phyloP scores from a whole-genome alignment of 192 early-diverging fungal genomes.

The Backusella tarrabulga region DNA sequence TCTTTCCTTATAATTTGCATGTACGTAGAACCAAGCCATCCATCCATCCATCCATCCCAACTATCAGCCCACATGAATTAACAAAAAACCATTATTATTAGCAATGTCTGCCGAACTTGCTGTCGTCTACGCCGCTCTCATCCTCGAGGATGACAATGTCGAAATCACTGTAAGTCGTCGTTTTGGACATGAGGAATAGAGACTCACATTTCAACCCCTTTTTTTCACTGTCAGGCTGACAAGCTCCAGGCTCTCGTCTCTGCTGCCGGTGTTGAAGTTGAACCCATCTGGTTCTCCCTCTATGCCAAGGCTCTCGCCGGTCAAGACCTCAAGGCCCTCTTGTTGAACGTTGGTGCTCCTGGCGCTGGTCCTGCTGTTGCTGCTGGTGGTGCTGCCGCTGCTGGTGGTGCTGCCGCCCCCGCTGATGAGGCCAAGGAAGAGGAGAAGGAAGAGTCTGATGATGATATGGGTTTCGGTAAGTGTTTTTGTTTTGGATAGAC shows the following conservation, averaged over 20 bases:
- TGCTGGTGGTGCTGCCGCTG: constrained; percentile 37
- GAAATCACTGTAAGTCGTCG: constrained; percentile 85
- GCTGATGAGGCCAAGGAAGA: constrained; percentile 56
- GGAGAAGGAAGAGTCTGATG: constrained; percentile 74
- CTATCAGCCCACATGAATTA: neutral
- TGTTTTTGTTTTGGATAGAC: constrained; percentile 3
- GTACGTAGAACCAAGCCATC: neutral
- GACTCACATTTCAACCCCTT: neutral
- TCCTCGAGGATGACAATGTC: constrained; percentile 97
- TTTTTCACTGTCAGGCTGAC: constrained; percentile 64
- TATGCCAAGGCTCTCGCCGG: constrained; percentile 99
- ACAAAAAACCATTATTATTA: neutral
- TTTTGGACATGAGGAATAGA: neutral
- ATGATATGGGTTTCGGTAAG: constrained; percentile 81
- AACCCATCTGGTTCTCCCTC: constrained; percentile 92
- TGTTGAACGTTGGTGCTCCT: constrained; percentile 86
- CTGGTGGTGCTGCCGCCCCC: constrained; percentile 39
- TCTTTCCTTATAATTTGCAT: neutral
- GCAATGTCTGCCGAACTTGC: constrained; percentile 42
- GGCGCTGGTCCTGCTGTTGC: constrained; percentile 47
- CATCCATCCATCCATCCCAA: neutral
- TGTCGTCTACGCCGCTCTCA: constrained; percentile 87
- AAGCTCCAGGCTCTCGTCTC: constrained; percentile 89
- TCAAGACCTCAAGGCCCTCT: constrained; percentile 84
- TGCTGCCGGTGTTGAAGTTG: constrained; percentile 88